These are phyloP conservation scores for Geosmithia flava DNA, from an alignment of 2,329 filamentous ascomycete genomes.

Conservation along the genomic window DNA sequence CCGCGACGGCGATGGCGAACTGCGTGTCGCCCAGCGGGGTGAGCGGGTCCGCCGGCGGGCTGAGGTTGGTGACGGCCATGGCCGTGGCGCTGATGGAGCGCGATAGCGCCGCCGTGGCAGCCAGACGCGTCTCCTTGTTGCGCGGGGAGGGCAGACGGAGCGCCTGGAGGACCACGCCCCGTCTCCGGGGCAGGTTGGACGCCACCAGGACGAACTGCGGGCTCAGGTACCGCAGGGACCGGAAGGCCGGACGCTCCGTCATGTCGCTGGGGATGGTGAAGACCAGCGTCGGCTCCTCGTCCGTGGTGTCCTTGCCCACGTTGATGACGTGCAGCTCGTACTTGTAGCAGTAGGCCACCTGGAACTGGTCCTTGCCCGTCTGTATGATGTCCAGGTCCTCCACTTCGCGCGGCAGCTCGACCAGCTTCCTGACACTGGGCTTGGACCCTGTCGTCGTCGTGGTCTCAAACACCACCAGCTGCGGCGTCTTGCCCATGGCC, in stretches of 20 bases:
- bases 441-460: conserved; percentile 28
- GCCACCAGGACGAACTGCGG: conserved; percentile 44
- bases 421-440: conserved; percentile 32
- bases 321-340: conserved; percentile 60
- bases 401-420: conserved; percentile 43
- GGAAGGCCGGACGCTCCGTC: conserved; percentile 36
- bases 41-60: conserved; percentile 36
- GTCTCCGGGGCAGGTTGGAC: conserved; percentile 45
- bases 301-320: conserved; percentile 33
- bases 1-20: conserved; percentile 68
- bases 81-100: conserved; percentile 60
- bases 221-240: conserved; percentile 46
- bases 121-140: conserved; percentile 30
- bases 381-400: conserved; percentile 59
- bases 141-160: conserved; percentile 35
- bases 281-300: conserved; percentile 29
- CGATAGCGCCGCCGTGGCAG: conserved; percentile 45
- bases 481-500: conserved; percentile 60
- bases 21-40: conserved; percentile 52
- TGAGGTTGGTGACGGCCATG: conserved; percentile 63
- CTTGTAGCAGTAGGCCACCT: conserved; percentile 69
- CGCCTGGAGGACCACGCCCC: conserved; percentile 43
- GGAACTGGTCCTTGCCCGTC: conserved; percentile 48
- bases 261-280: conserved; percentile 43
- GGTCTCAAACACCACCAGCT: conserved; percentile 75